phyloP scores from a whole-genome alignment of 2,329 filamentous ascomycete species.

The Microcyclosporella mali region DNA sequence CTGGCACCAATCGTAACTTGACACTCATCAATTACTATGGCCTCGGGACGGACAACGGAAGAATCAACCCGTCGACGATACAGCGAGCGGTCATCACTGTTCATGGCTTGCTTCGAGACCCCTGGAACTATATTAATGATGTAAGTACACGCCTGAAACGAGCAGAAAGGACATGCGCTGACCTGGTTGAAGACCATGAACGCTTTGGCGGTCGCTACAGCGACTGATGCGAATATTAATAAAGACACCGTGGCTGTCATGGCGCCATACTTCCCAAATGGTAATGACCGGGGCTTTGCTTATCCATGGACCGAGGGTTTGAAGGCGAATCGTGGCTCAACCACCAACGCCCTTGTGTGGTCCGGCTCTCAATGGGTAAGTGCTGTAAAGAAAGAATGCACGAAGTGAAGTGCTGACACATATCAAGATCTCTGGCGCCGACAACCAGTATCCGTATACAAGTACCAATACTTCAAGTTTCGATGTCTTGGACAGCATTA shows the following conservation, averaged over 20 bases:
- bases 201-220: slow-evolving; percentile 24
- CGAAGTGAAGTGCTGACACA: no score
- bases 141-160: slow-evolving; percentile 6
- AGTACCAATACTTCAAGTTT: slow-evolving; percentile 24
- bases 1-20: slow-evolving; percentile 19
- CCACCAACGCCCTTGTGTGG: slow-evolving; percentile 31
- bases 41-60: slow-evolving; percentile 17
- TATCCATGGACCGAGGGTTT: slow-evolving; percentile 30
- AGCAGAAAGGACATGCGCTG: slow-evolving; percentile 15
- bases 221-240: slow-evolving; percentile 23
- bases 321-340: slow-evolving; percentile 24
- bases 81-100: slow-evolving; percentile 28
- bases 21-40: slow-evolving; percentile 31
- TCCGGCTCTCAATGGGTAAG: slow-evolving; percentile 26
- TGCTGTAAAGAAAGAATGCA: no score
- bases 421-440: slow-evolving; percentile 21
- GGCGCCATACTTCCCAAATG: slow-evolving; percentile 31
- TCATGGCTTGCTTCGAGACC: slow-evolving; percentile 27
- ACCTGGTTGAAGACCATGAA: slow-evolving; percentile 21
- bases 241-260: slow-evolving; percentile 27
- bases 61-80: slow-evolving; percentile 22
- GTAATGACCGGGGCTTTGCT: slow-evolving; percentile 28
- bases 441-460: slow-evolving; percentile 29
- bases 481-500: slow-evolving; percentile 29
- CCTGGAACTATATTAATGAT: slow-evolving; percentile 22